Conservation (phyloP, 2,329 filamentous ascomycete genomes). For the Trichoderma gracile region DNA sequence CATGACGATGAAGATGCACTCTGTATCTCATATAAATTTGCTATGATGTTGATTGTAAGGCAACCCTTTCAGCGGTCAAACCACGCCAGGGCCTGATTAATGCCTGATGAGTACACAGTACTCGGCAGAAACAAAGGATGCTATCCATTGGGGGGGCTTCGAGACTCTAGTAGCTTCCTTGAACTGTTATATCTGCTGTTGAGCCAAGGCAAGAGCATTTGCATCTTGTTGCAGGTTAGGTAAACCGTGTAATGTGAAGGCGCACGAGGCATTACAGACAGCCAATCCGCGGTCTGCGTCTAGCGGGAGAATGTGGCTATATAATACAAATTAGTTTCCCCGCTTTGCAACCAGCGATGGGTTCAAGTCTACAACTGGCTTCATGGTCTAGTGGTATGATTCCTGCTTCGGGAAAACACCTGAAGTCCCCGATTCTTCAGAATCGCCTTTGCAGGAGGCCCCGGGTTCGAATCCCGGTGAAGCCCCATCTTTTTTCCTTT, state of each 20-base stretch:
- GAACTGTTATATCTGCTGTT: no score
- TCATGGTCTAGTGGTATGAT: slow-evolving; percentile 36
- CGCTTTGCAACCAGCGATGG: slow-evolving; percentile 16
- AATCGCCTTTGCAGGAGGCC: slow-evolving; percentile 31
- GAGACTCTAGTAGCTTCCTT: no score
- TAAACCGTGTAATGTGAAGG: neutral
- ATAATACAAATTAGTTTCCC: neutral
- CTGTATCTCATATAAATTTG: neutral
- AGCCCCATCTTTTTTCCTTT: slow-evolving; percentile 27
- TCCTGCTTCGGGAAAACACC: slow-evolving; percentile 29
- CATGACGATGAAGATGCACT: slow-evolving; percentile 27
- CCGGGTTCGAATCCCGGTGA: slow-evolving; percentile 31
- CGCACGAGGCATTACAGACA: neutral
- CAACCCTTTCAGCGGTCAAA: neutral
- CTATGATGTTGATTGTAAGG: neutral
- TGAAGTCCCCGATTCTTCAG: slow-evolving; percentile 28
- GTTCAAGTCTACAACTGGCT: slow-evolving; percentile 27
- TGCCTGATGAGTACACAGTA: no score
- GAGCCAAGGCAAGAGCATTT: no score
- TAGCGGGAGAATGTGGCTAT: neutral
- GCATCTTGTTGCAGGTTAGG: neutral
- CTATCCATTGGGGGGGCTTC: no score
- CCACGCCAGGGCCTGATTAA: neutral
- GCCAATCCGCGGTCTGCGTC: neutral
- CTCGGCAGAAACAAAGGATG: no score